phyloP scores from a whole-genome alignment of 768 basidiomycete species.

The Glaciozyma martinii region DNA sequence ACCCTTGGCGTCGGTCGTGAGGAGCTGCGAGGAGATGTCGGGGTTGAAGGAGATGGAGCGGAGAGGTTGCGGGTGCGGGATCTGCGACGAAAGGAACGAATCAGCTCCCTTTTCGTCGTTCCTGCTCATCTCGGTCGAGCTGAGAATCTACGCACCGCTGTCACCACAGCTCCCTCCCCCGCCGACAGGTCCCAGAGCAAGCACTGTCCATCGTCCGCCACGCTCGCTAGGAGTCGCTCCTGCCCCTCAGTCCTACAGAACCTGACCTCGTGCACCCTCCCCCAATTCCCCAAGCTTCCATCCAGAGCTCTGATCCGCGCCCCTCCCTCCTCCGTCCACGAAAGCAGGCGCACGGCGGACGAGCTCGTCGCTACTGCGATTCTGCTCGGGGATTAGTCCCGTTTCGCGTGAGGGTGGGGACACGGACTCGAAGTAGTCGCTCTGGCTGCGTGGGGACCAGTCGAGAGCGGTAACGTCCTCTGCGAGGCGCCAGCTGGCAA shows the following conservation, averaged over 20 bases:
- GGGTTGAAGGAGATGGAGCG: background rate
- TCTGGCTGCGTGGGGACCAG: background rate
- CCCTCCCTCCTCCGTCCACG: background rate
- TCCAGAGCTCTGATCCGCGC: background rate
- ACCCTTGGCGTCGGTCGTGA: background rate
- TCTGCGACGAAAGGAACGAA: background rate
- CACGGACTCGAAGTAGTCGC: background rate
- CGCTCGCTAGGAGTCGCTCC: background rate
- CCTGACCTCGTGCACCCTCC: background rate
- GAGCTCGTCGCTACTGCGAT: background rate
- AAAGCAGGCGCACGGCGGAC: background rate
- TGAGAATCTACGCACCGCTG: background rate
- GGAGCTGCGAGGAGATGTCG: background rate
- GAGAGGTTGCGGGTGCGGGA: background rate
- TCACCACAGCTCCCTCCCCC: background rate
- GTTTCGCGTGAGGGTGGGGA: too few species aligned
- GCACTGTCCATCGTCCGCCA: background rate
- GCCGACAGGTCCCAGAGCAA: background rate
- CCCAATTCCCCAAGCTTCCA: background rate
- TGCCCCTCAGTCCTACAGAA: background rate
- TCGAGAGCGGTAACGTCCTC: background rate
- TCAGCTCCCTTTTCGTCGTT: too few species aligned
- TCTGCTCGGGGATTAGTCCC: background rate
- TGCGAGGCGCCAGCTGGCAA: background rate
- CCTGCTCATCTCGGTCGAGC: background rate